Base-by-base conservation (phyloP, 805 yeast genomes). In the Candida germanica region DNA sequence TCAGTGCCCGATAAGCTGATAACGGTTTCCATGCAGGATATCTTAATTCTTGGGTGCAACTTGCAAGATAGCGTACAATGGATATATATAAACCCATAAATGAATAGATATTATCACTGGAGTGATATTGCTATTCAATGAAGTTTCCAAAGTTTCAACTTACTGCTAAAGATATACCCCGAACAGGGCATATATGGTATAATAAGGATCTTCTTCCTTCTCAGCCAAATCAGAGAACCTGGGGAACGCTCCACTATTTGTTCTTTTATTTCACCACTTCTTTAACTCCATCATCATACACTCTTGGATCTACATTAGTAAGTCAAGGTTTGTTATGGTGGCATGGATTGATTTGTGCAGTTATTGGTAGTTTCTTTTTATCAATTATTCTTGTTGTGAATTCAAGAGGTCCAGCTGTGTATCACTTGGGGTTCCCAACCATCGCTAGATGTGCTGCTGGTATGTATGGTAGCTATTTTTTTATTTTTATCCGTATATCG, bases 211-310 rank as follows among this genome's bases (percentile, higher is more conserved):
- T 36, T 16, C 25, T 36, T 13, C 40, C 40, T 6, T 29, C 40
- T 4, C 16, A 8, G 3, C n/a, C 8, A 18, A 25, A 26, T 4
- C 19, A 26, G 6, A 31, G 40, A 27, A 36, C 36, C 6, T 36
- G 40, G 40, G 33, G 33, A 3, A 10, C 27, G 6, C 21, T 16
- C n/a, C 40, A 36, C 14, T 36, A 13, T 28, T 19, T 36, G 29
- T 36, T 36, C 24, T 36, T 36, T 23, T 36, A 36, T 18, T 36
- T 36, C 22, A 36, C 40, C 24, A 36, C 40, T 7, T 36, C 40
- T 6, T 21, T 36, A 18, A 36, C 40, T 3, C 36, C 40, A 4
- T 22, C 30, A 4, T 31, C 36, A 10, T 36, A 36, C 24, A 32
- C 36, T 4, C 18, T 32, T 15, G 36, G 36, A 20, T 20, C 32